Evolutionary conservation across 2,329 filamentous ascomycete genomes (phyloP).

Genomic region (Graphilbum ipis-grandicollis): DNA sequence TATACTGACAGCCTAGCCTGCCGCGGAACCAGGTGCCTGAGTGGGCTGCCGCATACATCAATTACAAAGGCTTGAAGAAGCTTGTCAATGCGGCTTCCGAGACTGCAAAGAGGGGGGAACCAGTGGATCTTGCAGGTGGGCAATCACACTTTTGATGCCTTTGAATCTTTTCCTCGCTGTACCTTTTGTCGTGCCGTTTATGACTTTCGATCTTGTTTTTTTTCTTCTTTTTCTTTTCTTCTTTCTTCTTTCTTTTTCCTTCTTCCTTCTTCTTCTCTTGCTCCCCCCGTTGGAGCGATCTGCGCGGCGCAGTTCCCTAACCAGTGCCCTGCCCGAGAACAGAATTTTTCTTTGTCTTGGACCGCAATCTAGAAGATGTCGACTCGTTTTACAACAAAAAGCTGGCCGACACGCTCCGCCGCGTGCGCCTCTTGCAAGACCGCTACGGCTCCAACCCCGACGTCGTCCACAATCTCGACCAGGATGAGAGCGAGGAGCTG

Average conservation of each 20-base stretch:
- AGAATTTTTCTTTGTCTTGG: constrained; percentile 96
- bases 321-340: constrained; percentile 14
- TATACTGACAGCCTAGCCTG: constrained; percentile 20
- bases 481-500: constrained; percentile 80
- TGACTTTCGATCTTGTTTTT: background rate
- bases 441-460: constrained; percentile 65
- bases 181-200: background rate
- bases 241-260: background rate
- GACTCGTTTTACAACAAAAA: constrained; percentile 96
- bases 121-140: constrained; percentile 83
- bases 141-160: constrained; percentile 11
- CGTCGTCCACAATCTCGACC: constrained; percentile 54
- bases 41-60: constrained; percentile 71
- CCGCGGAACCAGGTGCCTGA: constrained; percentile 73
- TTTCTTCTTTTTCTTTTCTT: background rate
- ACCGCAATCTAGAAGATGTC: constrained; percentile 93
- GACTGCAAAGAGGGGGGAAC: constrained; percentile 47
- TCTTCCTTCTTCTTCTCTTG: constrained; percentile 1
- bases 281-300: constrained; percentile 4
- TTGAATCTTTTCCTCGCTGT: background rate
- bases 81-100: constrained; percentile 68
- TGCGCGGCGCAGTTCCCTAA: constrained; percentile 17
- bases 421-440: constrained; percentile 72
- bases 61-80: constrained; percentile 88
- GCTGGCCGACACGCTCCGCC: constrained; percentile 65